Evolutionary conservation across 331 rosid species (phyloP).

Genomic region (Arachis monticola): DNA sequence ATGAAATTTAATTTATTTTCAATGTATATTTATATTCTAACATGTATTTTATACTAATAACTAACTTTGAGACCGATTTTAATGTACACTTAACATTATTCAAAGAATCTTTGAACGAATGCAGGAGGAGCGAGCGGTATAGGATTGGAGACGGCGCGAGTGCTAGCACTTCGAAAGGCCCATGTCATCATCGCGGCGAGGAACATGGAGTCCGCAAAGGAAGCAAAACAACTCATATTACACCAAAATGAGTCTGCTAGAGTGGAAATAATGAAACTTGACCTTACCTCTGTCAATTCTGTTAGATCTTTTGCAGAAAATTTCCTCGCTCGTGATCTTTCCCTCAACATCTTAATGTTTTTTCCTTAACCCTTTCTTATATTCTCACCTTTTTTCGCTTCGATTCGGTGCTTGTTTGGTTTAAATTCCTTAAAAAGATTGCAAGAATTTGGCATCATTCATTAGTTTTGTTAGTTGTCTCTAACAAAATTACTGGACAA

Average conservation of each 20-base stretch:
- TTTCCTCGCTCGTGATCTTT: slow-evolving; percentile 74
- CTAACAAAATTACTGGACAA: too few relatives aligned
- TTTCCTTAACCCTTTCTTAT: neutral
- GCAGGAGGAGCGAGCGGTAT: slow-evolving; percentile 98
- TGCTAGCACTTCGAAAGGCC: slow-evolving; percentile 67
- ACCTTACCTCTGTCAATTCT: slow-evolving; percentile 73
- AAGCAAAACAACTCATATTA: slow-evolving; percentile 65
- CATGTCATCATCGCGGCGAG: slow-evolving; percentile 82
- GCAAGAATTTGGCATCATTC: too few relatives aligned
- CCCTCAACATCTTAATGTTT: slow-evolving; percentile 88
- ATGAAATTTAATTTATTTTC: too few relatives aligned
- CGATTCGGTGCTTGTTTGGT: too few relatives aligned
- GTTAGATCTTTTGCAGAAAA: slow-evolving; percentile 59
- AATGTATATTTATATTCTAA: too few relatives aligned
- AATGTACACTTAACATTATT: neutral
- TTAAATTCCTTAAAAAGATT: too few relatives aligned
- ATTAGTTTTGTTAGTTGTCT: too few relatives aligned
- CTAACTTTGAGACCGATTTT: too few relatives aligned
- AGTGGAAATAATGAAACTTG: slow-evolving; percentile 70
- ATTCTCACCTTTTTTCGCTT: too few relatives aligned
- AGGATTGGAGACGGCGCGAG: slow-evolving; percentile 84
- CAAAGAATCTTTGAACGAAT: neutral
- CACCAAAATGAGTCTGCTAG: slow-evolving; percentile 49
- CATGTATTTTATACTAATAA: too few relatives aligned
- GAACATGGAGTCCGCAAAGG: slow-evolving; percentile 73